Evolutionary conservation across 2,329 filamentous ascomycete species (phyloP).

Genomic region (Ambrosiella xylebori): DNA sequence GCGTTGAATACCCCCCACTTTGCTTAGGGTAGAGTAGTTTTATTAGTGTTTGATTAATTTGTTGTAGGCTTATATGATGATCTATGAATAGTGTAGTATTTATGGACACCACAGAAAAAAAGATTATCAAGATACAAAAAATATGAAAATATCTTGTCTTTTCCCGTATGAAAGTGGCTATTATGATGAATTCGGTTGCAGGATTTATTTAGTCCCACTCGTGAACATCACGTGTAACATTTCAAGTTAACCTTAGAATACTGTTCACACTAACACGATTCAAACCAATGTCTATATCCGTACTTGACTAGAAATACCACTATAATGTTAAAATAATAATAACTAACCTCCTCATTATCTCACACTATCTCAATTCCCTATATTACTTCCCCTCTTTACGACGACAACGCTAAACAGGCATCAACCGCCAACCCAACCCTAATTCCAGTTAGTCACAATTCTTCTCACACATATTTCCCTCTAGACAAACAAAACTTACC

Average conservation of each 20-base stretch:
- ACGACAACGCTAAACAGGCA: constrained; percentile 57
- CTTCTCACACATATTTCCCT: constrained; percentile 3
- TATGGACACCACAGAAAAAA: neutral
- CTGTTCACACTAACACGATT: no score
- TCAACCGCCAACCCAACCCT: constrained; percentile 76
- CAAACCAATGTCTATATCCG: no score
- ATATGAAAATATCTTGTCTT: neutral
- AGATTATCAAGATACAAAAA: neutral
- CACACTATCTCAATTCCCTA: neutral
- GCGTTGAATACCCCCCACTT: constrained; percentile 23
- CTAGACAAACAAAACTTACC: constrained; percentile 37
- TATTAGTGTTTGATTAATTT: neutral
- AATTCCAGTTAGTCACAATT: constrained; percentile 15
- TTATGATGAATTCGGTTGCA: no score
- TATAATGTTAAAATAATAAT: no score
- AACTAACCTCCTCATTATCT: no score
- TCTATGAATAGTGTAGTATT: neutral
- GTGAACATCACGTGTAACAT: no score
- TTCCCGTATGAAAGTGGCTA: no score
- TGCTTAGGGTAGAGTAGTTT: neutral
- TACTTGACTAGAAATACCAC: no score
- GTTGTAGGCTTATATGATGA: neutral
- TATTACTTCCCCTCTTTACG: constrained; percentile 17
- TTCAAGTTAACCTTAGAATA: no score
- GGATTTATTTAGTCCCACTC: no score